Base-by-base conservation (phyloP, 306 rosid species). In the Cyamopsis tetragonoloba region DNA sequence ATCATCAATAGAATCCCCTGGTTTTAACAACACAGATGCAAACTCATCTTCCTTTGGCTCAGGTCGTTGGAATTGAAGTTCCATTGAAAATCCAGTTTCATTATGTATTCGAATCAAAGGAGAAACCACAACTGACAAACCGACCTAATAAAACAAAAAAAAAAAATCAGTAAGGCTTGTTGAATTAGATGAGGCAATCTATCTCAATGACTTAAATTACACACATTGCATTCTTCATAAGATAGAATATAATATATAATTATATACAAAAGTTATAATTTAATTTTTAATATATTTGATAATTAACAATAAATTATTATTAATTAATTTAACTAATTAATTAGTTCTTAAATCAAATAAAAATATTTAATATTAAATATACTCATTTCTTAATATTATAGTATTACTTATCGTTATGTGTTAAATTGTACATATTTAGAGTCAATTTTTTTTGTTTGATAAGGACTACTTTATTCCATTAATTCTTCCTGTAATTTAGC, bases 1-100 rank as follows among this genome's bases (percentile, higher is more conserved):
- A 82, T 92, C 98, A 68, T 92, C 98, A 78, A 89, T 82, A 68
- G 82, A 79, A 69, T 84, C 98, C 78, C 91, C 93, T 23, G 88
- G 81, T 73, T 82, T 86, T 57, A 92, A 81, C 47, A 80, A 59
- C 56, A 81, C 80, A 53, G 85, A 83, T 74, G 95, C 93, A 83
- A 68, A 79, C 65, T 87, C 96, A 47, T 88, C 91, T 50, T 83
- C 96, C 61, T 70, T 74, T 31, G 80, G 89, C 50, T 75, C 79
- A 41, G 73, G 69, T 77, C 87, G 84, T 70, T 77, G 91, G 88
- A 89, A 87, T 68, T 79, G 92, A 70, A 92, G 85, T 71, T 92
- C 95, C 87, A 88, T 47, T 19, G 88, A 26, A 68, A 89, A 69
- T 48, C 80, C 81, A 64, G 96, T 89, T 87, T 82, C 96, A 70